phyloP scores from a whole-genome alignment of 208 protist genomes.

The Naegleria gruberi region DNA sequence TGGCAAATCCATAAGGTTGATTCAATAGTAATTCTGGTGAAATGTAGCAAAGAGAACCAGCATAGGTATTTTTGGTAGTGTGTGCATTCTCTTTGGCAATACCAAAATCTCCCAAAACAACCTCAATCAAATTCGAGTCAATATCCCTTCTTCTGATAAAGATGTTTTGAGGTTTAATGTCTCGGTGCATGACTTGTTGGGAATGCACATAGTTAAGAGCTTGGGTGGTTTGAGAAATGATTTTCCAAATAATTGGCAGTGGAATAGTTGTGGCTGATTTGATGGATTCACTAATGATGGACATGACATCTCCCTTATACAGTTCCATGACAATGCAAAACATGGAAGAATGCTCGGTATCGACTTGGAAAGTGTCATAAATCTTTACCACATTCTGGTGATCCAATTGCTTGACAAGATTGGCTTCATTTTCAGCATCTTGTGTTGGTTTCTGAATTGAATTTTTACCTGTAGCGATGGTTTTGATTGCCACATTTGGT shows the following conservation, averaged over 20 bases:
- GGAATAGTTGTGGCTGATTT: neutral
- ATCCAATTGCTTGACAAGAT: neutral
- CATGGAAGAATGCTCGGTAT: neutral
- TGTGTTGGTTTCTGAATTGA: neutral
- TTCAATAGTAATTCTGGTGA: neutral
- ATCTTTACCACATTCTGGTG: neutral
- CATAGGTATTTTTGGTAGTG: neutral
- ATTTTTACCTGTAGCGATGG: neutral
- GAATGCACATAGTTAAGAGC: neutral
- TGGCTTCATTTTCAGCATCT: neutral
- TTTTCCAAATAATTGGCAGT: neutral
- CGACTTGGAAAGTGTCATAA: neutral
- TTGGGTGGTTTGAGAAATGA: neutral
- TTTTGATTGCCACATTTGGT: neutral
- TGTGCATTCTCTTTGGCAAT: neutral
- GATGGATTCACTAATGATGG: neutral
- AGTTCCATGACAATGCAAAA: neutral
- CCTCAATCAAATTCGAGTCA: neutral
- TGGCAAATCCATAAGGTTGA: neutral
- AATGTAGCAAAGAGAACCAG: neutral
- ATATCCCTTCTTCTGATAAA: constrained; percentile 3
- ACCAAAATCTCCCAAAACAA: neutral
- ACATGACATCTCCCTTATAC: neutral
- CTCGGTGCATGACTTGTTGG: constrained; percentile 27
- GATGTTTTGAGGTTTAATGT: constrained; percentile 35